These are phyloP conservation scores for Fomitopsis schrenkii DNA, from an alignment of 1,284 basidiomycete species.

Conservation along the genomic window DNA sequence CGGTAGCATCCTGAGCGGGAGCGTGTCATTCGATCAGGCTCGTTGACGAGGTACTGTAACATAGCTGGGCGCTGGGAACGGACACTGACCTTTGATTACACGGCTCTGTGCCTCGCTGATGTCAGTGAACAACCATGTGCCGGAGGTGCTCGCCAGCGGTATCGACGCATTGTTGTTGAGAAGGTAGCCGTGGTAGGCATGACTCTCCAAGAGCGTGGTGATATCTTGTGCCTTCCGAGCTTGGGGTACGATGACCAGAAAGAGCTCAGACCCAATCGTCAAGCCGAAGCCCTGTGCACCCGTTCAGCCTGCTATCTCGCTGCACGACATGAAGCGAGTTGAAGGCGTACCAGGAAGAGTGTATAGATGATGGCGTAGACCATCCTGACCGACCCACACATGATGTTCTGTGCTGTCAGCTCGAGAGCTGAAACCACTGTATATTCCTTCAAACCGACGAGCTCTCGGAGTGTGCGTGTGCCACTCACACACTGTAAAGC, in stretches of 20 bases:
- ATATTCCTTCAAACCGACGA: not conserved
- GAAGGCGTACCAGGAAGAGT: constrained; percentile 61
- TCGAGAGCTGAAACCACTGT: constrained; percentile 83
- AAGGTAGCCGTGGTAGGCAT: constrained; percentile 61
- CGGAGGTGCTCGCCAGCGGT: constrained; percentile 43
- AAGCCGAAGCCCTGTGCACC: constrained; percentile 71
- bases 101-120: constrained; percentile 22
- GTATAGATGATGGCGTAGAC: constrained; percentile 89
- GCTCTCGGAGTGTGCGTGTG: not conserved
- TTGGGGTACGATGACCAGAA: constrained; percentile 67
- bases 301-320: constrained; percentile 4
- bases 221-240: constrained; percentile 49
- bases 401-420: constrained; percentile 77
- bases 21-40: not conserved
- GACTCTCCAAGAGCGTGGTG: constrained; percentile 31
- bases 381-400: constrained; percentile 84
- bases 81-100: constrained; percentile 47
- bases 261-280: constrained; percentile 83
- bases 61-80: not conserved
- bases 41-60: not conserved
- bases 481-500: constrained; percentile 70
- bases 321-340: constrained; percentile 4
- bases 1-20: constrained; percentile 60
- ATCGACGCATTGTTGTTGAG: constrained; percentile 49
- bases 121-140: constrained; percentile 61